These are phyloP conservation scores for Mallotus japonicus DNA, from an alignment of 441 rosid species.

Conservation along the genomic window DNA sequence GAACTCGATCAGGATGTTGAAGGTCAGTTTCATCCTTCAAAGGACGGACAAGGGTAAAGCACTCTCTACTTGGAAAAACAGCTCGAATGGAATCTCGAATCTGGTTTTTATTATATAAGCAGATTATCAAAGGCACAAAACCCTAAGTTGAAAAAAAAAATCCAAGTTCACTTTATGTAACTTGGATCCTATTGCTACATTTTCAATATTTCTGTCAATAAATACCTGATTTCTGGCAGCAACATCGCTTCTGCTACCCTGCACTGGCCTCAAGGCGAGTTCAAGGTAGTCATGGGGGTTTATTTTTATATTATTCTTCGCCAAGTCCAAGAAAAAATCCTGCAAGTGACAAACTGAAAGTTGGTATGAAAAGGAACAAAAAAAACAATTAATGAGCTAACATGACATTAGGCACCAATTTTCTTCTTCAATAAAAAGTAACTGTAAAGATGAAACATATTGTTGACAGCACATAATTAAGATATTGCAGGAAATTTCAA, in stretches of 20 bases:
- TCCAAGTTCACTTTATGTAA: neutral
- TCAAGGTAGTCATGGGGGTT: conserved; percentile 10
- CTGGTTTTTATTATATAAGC: conserved; percentile 28
- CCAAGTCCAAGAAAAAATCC: conserved; percentile 19
- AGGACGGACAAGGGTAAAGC: conserved; percentile 85
- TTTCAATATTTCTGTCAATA: conserved; percentile 2
- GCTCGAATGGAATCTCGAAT: conserved; percentile 78
- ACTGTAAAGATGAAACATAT: neutral
- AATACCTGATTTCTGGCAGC: conserved; percentile 13
- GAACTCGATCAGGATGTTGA: conserved; percentile 68
- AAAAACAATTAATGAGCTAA: no score
- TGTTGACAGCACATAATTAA: neutral
- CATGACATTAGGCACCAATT: no score
- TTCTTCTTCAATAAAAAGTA: neutral
- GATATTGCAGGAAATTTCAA: conserved; percentile 18
- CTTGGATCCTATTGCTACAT: neutral
- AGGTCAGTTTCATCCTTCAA: conserved; percentile 81
- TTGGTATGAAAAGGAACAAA: neutral
- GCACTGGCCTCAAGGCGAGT: conserved; percentile 8
- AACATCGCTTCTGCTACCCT: conserved; percentile 8
- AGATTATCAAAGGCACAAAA: conserved; percentile 12
- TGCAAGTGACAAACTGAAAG: conserved; percentile 4
- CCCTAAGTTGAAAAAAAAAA: neutral
- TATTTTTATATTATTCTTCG: neutral
- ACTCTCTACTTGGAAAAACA: conserved; percentile 82